Evolutionary conservation across 2,329 filamentous ascomycete genomes (phyloP).

Genomic region (Fusarium mangiferae): DNA sequence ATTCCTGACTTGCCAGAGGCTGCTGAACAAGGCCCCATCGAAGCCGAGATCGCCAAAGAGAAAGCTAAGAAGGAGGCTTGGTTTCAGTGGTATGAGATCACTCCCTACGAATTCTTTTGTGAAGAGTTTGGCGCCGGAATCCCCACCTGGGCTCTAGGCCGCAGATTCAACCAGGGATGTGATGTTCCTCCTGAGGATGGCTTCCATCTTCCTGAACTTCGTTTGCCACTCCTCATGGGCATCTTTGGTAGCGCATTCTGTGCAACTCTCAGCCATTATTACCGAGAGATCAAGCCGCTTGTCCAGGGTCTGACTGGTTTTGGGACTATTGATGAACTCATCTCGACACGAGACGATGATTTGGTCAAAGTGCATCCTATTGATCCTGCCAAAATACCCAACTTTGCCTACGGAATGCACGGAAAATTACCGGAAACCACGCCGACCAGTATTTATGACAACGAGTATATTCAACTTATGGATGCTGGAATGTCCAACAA

Average conservation of each 20-base stretch:
- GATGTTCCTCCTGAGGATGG: constrained; percentile 66
- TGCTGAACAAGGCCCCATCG: constrained; percentile 42
- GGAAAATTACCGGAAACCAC: constrained; percentile 77
- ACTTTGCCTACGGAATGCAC: constrained; percentile 86
- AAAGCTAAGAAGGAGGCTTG: constrained; percentile 75
- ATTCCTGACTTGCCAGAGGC: constrained; percentile 73
- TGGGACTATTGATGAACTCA: constrained; percentile 79
- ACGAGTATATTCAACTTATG: constrained; percentile 84
- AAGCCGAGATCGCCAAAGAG: constrained; percentile 50
- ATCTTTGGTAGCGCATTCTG: constrained; percentile 99
- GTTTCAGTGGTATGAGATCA: constrained; percentile 99
- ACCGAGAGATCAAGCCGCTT: constrained; percentile 89
- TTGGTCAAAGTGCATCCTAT: constrained; percentile 94
- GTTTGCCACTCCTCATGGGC: constrained; percentile 85
- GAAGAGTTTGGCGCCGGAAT: constrained; percentile 93
- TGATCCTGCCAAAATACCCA: constrained; percentile 89
- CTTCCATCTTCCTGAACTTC: constrained; percentile 81
- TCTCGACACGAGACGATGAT: constrained; percentile 84
- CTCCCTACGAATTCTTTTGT: constrained; percentile 94
- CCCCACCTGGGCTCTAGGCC: constrained; percentile 91
- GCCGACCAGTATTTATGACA: constrained; percentile 79
- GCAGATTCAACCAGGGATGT: constrained; percentile 78
- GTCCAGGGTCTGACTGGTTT: constrained; percentile 81
- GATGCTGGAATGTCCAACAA: constrained; percentile 99
- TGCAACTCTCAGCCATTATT: constrained; percentile 94